Evolutionary conservation across 495 filamentous ascomycete genomes (phyloP), one percentile per base, ranked within the genome.

Genomic region (Thermochaetoides thermophila): DNA sequence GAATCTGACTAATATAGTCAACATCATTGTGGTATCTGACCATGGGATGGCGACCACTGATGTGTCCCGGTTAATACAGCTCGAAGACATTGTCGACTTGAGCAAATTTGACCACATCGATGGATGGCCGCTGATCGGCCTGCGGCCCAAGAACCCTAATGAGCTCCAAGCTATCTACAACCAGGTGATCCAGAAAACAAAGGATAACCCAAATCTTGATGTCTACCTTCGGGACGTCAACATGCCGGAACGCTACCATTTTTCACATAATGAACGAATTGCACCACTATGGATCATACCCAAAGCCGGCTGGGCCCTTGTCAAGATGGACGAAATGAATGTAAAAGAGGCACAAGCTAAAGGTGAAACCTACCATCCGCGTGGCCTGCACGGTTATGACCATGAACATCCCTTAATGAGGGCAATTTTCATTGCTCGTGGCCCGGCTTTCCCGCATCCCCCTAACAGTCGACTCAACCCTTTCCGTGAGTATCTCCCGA

Each of bases 11-110:
- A 50, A 77, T 7, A 75, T 96, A 28, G 81, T 95, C 46, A 99
- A 99, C 42, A 69, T 99, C n/a, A 73, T 99, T 21, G 69, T 99
- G n/a, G 86, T 99, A 11, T 92, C 84, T 8, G 89, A 99, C 53
- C 89, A 99, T 46, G 89, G 89, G 14, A 99, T 99, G 89, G 87
- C 87, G 3, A 87, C 81, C 1, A 95, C 89, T 0, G 76, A 82
- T 22, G 72, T 67, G 0, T 65, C 74, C 12, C 73, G 87, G n/a
- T 59, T 94, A 24, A 69, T 99, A 16, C 89, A 96, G 51, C 59
- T 96, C n/a, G 89, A 99, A 40, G 84, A 95, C 49, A 46, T 93
- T 3, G 66, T 96, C 19, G 81, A 92, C 43, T 57, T 78, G 0
- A 53, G 54, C 27, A 65, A 79, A 32, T 73, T 92, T 15, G 77